A percentile compares a stretch with the other conserved stretches of the same genome.
These are phyloP conservation scores for Lasiodiplodia sp. DNA, from an alignment of 2,329 filamentous ascomycete species.

Conservation along the genomic window DNA sequence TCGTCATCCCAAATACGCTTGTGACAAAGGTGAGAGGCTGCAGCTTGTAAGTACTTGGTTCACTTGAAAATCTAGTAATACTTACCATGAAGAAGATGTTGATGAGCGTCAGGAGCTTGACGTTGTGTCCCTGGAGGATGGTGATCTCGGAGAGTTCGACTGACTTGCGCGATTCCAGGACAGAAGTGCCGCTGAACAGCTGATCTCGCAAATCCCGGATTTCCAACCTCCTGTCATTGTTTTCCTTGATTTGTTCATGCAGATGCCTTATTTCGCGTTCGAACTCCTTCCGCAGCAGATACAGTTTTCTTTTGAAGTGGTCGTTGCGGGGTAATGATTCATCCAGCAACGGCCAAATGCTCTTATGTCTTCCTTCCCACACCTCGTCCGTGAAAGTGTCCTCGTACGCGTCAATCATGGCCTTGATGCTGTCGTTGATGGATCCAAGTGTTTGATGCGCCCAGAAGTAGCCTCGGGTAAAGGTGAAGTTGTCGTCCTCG, in stretches of 20 bases:
- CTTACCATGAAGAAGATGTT: constrained; percentile 64
- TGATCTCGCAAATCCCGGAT: constrained; percentile 66
- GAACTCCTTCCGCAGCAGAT: constrained; percentile 56
- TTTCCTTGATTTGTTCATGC: constrained; percentile 56
- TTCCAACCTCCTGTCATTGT: constrained; percentile 62
- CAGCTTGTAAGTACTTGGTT: neutral
- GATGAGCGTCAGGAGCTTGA: constrained; percentile 66
- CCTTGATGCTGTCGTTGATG: constrained; percentile 66
- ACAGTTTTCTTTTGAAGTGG: constrained; percentile 60
- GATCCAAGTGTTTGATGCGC: constrained; percentile 67
- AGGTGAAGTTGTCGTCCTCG: constrained; percentile 67
- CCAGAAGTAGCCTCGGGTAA: constrained; percentile 69
- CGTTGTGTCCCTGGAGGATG: constrained; percentile 67
- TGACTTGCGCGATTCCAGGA: constrained; percentile 66
- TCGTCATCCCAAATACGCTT: constrained; percentile 63
- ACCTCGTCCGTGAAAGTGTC: constrained; percentile 66
- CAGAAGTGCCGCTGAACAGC: constrained; percentile 68
- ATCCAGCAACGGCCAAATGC: constrained; percentile 63
- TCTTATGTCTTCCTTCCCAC: constrained; percentile 63
- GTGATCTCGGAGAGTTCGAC: constrained; percentile 63
- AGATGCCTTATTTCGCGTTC: constrained; percentile 61
- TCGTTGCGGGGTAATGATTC: constrained; percentile 54
- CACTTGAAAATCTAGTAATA: neutral
- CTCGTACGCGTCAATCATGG: constrained; percentile 64
- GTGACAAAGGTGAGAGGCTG: constrained; percentile 67